A percentile compares a stretch with the other conserved stretches of the same genome.
phyloP scores from a whole-genome alignment of 371 early-diverging fungal genomes.

The Globomyces sp. region DNA sequence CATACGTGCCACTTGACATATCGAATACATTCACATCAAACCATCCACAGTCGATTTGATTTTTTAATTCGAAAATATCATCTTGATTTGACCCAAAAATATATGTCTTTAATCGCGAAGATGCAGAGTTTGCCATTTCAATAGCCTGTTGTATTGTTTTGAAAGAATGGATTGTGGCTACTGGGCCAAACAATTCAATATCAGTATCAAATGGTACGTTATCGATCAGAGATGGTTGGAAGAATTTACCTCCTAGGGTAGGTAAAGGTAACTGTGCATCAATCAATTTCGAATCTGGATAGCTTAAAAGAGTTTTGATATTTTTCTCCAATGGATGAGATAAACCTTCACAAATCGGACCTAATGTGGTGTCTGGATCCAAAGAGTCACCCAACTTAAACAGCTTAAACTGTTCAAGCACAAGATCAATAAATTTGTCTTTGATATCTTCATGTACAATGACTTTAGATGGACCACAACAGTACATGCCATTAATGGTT shows the following conservation, averaged over 20 bases:
- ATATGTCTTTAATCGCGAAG: neutral
- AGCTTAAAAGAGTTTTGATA: neutral
- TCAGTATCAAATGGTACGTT: neutral
- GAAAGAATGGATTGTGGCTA: neutral
- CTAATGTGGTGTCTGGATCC: neutral
- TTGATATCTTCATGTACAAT: neutral
- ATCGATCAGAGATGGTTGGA: neutral
- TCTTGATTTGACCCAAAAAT: neutral
- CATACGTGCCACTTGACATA: neutral
- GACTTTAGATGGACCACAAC: constrained; percentile 5
- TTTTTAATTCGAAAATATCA: neutral
- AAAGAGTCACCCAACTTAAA: neutral
- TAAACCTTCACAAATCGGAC: neutral
- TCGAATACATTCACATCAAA: constrained; percentile 1
- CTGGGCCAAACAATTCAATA: neutral
- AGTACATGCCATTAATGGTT: neutral
- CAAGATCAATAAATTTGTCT: neutral
- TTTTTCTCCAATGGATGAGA: neutral
- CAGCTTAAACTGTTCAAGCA: neutral
- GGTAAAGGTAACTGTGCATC: neutral
- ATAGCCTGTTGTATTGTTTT: neutral
- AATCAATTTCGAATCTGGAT: neutral
- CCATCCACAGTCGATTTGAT: neutral
- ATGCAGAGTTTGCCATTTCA: neutral
- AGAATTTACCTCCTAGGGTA: neutral